These are phyloP conservation scores for Geranium rotundifolium DNA, from an alignment of 345 rosid species.

Conservation along the genomic window DNA sequence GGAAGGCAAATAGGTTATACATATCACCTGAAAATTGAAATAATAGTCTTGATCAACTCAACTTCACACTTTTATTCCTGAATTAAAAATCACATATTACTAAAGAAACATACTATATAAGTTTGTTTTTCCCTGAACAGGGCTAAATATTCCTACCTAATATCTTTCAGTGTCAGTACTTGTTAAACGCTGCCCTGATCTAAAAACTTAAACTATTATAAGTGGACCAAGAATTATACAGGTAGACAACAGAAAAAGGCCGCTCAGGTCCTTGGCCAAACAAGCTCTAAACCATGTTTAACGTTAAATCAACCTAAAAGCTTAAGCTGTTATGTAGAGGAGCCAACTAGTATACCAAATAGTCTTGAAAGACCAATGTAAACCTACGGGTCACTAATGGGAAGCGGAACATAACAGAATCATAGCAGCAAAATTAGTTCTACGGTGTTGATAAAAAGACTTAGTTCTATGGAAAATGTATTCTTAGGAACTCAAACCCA, in stretches of 20 bases:
- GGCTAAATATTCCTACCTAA: background rate
- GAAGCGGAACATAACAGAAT: background rate
- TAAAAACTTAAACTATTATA: too few species aligned
- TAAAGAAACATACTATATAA: background rate
- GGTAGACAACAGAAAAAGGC: too few species aligned
- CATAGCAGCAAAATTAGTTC: background rate
- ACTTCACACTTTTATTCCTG: background rate
- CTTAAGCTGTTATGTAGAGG: too few species aligned
- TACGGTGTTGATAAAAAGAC: background rate
- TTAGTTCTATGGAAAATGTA: background rate
- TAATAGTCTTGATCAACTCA: background rate
- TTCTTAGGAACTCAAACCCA: background rate
- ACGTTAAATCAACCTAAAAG: too few species aligned
- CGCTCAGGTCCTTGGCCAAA: too few species aligned
- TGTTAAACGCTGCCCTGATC: too few species aligned
- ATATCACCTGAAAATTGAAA: slow-evolving; percentile 37
- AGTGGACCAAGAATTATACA: too few species aligned
- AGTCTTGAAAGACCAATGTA: background rate
- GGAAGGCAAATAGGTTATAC: slow-evolving; percentile 75
- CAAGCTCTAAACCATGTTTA: too few species aligned
- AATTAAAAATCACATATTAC: background rate
- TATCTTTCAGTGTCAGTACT: background rate
- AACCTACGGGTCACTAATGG: background rate
- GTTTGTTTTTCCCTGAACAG: background rate
- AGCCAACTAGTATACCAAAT: too few species aligned